Conservation (phyloP, 148 eudicot species). For the Fagopyrum esculentum region DNA sequence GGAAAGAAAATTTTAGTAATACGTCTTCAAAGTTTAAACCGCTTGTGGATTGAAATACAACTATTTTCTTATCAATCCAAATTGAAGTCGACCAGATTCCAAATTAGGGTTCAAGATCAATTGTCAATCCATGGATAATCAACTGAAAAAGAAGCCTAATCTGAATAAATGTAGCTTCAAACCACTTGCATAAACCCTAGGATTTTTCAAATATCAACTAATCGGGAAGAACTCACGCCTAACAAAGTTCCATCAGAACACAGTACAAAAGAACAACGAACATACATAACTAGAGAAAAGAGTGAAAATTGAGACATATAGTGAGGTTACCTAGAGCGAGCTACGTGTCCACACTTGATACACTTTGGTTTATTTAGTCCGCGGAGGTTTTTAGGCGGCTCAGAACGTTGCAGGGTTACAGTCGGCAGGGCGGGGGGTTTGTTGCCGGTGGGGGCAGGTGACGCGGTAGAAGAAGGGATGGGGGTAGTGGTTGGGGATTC, state of each 20-base stretch:
- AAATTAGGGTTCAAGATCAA: background rate
- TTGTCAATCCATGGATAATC: background rate
- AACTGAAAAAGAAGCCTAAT: background rate
- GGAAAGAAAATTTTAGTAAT: background rate
- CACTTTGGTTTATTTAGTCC: conserved; percentile 46
- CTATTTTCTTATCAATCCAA: background rate
- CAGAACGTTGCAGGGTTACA: conserved; percentile 15
- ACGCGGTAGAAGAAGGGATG: background rate
- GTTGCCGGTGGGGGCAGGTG: conserved; percentile 6
- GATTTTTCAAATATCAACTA: background rate
- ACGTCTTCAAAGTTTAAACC: background rate
- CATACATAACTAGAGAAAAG: background rate
- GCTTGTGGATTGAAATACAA: background rate
- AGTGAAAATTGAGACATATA: background rate
- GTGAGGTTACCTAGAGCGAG: conserved; percentile 33
- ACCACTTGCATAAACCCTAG: background rate
- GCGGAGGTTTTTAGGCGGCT: conserved; percentile 32
- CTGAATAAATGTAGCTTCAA: background rate
- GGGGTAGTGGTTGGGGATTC: background rate
- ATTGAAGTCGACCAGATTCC: background rate
- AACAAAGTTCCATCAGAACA: background rate
- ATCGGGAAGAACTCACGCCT: background rate
- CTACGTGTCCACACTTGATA: conserved; percentile 46
- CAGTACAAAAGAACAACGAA: background rate
- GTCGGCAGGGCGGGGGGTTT: conserved; percentile 17